Evolutionary conservation across 345 rosid genomes (phyloP), one percentile per base, ranked within the genome.

Genomic region (Pugionium dolabratum): DNA sequence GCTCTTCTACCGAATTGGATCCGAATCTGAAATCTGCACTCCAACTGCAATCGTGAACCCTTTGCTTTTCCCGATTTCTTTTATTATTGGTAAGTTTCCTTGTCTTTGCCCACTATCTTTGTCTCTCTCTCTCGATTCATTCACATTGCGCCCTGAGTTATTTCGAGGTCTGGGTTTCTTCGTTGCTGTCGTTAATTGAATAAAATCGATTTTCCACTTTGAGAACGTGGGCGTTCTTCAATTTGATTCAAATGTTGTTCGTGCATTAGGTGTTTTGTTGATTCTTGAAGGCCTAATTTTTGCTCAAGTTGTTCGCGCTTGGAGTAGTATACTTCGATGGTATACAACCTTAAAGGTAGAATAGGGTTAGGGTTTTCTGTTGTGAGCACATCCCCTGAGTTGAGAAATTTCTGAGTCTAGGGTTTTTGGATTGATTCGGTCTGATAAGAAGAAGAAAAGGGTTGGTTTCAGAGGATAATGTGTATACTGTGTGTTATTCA

Each of bases 401-500:
- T 69, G 59, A 37, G 48, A 9, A 33, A 3, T 62, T 69, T 73
- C 64, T 74, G 34, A 50, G 57, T 77, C 47, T 79, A 72, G 85
- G 83, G 82, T 75, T 81, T 80, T 33, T 8, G 9, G 40, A 33
- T 74, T 36, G 66, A 11, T 30, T 59, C 52, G 48, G 58, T 56
- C 58, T 42, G 45, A 67, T 54, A 74, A 79, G 71, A 79, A 85
- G 78, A 69, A 82, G 76, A 78, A 78, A 80, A 54, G 72, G 75
- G 76, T 60, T 78, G 62, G 59, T 49, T 64, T 72, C 28, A 76
- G 85, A 79, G 86, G 97, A 93, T 86, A 89, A 93, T 93, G 98
- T 94, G 99, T 86, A 94, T 90, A 86, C 81, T 94, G 74, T 94
- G 99, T 79, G 97, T 84, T 76, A 94, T 90, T 69, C 99, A 94